phyloP scores from a whole-genome alignment of 2,329 filamentous ascomycete genomes.

The Microdochium trichocladiopsis region DNA sequence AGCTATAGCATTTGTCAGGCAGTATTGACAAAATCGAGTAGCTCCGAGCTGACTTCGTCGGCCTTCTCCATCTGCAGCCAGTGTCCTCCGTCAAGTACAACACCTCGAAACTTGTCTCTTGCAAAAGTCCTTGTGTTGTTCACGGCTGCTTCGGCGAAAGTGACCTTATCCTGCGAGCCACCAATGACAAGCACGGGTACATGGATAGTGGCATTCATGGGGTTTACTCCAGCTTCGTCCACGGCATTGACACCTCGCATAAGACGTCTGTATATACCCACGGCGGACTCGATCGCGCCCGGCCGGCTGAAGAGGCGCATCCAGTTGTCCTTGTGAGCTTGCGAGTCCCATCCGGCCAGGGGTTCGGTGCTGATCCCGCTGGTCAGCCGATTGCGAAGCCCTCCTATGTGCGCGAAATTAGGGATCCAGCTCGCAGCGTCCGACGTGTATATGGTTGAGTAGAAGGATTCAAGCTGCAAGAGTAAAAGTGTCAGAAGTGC shows the following conservation, averaged over 20 bases:
- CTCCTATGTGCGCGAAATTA: neutral
- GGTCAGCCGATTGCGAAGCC: neutral
- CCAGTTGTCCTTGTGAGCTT: neutral
- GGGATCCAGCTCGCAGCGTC: neutral
- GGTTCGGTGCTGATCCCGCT: neutral
- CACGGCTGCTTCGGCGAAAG: neutral
- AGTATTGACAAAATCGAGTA: constrained; percentile 1
- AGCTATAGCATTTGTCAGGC: too few relatives aligned
- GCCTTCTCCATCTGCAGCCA: neutral
- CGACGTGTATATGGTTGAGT: neutral
- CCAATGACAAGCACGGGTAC: neutral
- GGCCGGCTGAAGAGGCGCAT: neutral
- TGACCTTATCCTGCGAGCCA: neutral
- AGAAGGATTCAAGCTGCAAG: neutral
- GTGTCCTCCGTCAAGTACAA: neutral
- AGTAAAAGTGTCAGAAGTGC: neutral
- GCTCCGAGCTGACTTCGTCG: neutral
- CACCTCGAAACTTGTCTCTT: neutral
- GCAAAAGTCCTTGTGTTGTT: neutral
- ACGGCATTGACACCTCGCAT: neutral
- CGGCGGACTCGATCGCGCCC: neutral
- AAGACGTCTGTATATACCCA: neutral
- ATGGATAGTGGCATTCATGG: neutral
- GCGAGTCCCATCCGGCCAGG: neutral
- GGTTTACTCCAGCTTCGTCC: neutral